Percentiles rank a stretch among this genome's conserved stretches.
These are phyloP conservation scores for Aspergillus sclerotiicarbonarius DNA, from an alignment of 495 filamentous ascomycete species.

Conservation along the genomic window DNA sequence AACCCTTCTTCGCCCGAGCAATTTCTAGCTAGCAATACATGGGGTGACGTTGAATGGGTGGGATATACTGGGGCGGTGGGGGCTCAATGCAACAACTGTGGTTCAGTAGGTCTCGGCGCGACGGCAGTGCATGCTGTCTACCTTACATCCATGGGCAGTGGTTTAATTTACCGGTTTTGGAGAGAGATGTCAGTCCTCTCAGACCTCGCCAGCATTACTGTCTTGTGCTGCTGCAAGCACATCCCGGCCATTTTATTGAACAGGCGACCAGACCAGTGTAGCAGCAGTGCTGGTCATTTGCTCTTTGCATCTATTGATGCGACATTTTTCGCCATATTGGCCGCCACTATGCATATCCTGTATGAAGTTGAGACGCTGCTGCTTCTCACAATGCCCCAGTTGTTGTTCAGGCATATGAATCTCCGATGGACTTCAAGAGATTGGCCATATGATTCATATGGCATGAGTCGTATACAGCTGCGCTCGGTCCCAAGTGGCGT, in stretches of 20 bases:
- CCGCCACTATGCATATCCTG: slow-evolving; percentile 46
- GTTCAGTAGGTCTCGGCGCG: slow-evolving; percentile 32
- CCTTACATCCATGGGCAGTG: slow-evolving; percentile 36
- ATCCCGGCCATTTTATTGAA: slow-evolving; percentile 35
- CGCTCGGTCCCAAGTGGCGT: neutral
- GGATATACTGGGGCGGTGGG: neutral
- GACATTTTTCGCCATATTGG: slow-evolving; percentile 35
- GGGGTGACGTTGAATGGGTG: neutral
- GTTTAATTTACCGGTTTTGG: slow-evolving; percentile 39
- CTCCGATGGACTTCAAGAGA: slow-evolving; percentile 36
- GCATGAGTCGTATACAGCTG: slow-evolving; percentile 45
- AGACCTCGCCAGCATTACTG: slow-evolving; percentile 34
- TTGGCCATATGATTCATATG: slow-evolving; percentile 46
- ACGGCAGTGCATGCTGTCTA: slow-evolving; percentile 37
- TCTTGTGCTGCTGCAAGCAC: slow-evolving; percentile 41
- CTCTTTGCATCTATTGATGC: slow-evolving; percentile 44
- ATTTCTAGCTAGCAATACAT: slow-evolving; percentile 8
- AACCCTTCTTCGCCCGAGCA: slow-evolving; percentile 31
- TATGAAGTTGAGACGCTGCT: slow-evolving; percentile 42
- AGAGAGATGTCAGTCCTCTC: slow-evolving; percentile 39
- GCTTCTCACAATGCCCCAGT: slow-evolving; percentile 35
- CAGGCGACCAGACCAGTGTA: slow-evolving; percentile 17
- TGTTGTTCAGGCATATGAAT: slow-evolving; percentile 40
- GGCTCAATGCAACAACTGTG: slow-evolving; percentile 31
- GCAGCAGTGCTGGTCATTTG: slow-evolving; percentile 31